Base-by-base conservation (phyloP, 163 green algal genomes). In the Coccomyxa subellipsoidea region DNA sequence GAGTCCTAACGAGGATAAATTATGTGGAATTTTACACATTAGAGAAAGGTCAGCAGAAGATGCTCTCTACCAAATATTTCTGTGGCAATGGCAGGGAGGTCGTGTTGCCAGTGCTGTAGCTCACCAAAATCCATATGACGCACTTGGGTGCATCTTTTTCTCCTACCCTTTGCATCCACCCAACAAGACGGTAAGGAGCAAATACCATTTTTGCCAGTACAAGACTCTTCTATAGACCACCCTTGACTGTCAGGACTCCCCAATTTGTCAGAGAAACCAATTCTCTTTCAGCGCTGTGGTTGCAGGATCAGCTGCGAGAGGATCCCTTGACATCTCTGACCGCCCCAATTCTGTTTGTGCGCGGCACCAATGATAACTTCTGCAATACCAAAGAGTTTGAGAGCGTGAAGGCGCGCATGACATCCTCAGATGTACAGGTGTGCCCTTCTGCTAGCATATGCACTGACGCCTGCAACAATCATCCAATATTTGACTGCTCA, bases 131-230 rank as follows among this genome's bases (percentile, higher is more conserved):
- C 80, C 76, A 34, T 23, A 37, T 23, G 9, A 35, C 38, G 69
- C 53, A 1, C 53, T 66, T 15, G 76, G 37, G 39, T 54, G 39
- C 70, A 79, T 72, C 37, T 88, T 89, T 15, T 86, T 86, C 37
- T 87, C 77, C 5, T 90, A 88, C 37, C 87, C 87, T 21, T 73
- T 90, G 35, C 87, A 90, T 77, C 82, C 85, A 8, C 84, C 87
- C 0, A 80, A 72, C 70, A 83, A 79, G 69, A 77, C 76, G 81
- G 81, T 83, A 15, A 38, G 70, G 1, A 40, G 70, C 21, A 34
- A 18, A 12, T 27, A 59, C 47, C 47, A 12, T 59, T 12, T 7
- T 18, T 2, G 21, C 47, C 47, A 2, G 5, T 18, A 59, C 4
- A 59, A 59, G 15, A 59, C 21, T 59, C 15, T n/a, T n/a, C n/a